Base-by-base conservation (phyloP, 208 protist genomes). In the Leishmania braziliensis region DNA sequence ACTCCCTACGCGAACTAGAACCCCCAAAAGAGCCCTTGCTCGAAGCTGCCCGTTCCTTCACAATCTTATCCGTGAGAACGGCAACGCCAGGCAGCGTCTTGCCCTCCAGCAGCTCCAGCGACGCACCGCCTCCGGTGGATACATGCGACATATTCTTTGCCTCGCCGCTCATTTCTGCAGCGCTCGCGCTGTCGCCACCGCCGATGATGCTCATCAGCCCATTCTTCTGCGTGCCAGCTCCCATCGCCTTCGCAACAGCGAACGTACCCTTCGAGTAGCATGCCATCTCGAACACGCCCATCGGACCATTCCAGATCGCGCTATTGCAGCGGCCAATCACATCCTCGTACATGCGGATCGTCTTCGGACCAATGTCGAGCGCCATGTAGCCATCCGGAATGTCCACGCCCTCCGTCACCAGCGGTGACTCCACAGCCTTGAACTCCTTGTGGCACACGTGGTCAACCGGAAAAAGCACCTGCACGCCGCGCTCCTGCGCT, bases 41-140 rank as follows among this genome's bases (percentile, higher is more conserved):
- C 5, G 69, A 50, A 2, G 56, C 26, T 16, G 60, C 58, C 48
- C 63, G 39, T 10, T 53, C 51, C 71, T 80, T 62, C 9, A 75
- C 73, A 29, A 83, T 76, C 88, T 92, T 94, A 73, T 93, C 82
- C 43, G 89, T 88, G 60, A 99, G 91, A 70, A 95, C 87, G 62
- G 90, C 89, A 29, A 99, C 93, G 79, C 97, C 98, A 54, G 97
- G 98, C 12, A 99, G 90, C 58, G 89, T 89, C 86, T 97, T 97
- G 77, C 99, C 99, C 90, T 99, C 99, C 10, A 99, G 96, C 54
- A 99, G 96, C 92, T 99, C 99, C 60, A 99, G 95, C 18, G 97
- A 99, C 14, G 99, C 99, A 84, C 99, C 99, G 77, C 99, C 99
- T 78, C 99, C 99, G 76, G 99, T 99, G 56, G 92, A 98, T 51